These are phyloP conservation scores for Agaricus blazei DNA, from an alignment of 768 basidiomycete species.

Conservation along the genomic window DNA sequence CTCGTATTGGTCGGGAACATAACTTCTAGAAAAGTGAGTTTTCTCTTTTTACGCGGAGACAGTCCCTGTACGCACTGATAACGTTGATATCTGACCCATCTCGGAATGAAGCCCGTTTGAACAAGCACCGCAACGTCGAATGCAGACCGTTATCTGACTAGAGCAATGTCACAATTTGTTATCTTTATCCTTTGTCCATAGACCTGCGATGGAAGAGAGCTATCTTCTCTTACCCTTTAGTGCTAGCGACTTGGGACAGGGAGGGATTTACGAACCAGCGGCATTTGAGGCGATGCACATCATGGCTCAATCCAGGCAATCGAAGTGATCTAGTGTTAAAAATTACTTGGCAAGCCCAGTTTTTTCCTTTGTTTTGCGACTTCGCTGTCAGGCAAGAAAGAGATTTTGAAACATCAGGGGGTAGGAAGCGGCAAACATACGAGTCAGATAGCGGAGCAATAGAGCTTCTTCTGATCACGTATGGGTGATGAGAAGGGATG, in stretches of 20 bases:
- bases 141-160: too few relatives aligned
- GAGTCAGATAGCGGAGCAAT: not conserved
- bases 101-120: not conserved
- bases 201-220: too few relatives aligned
- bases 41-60: not conserved
- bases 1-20: not conserved
- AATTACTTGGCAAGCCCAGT: not conserved
- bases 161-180: too few relatives aligned
- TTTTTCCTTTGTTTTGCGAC: not conserved
- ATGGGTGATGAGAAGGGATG: not conserved
- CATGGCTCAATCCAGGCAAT: not conserved
- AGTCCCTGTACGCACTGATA: not conserved
- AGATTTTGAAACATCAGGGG: not conserved
- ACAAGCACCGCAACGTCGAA: too few relatives aligned
- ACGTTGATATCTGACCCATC: not conserved
- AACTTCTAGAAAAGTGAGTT: not conserved
- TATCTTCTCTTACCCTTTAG: too few relatives aligned
- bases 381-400: slow-evolving; percentile 8
- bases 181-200: too few relatives aligned
- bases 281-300: too few relatives aligned
- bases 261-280: too few relatives aligned
- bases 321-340: slow-evolving; percentile 1
- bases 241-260: too few relatives aligned
- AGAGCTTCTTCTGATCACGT: slow-evolving; percentile 3
- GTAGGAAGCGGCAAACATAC: slow-evolving; percentile 2